Percentiles rank a stretch among this genome's conserved stretches.
Evolutionary conservation across 306 rosid species (phyloP).

Genomic region (Cercis canadensis): DNA sequence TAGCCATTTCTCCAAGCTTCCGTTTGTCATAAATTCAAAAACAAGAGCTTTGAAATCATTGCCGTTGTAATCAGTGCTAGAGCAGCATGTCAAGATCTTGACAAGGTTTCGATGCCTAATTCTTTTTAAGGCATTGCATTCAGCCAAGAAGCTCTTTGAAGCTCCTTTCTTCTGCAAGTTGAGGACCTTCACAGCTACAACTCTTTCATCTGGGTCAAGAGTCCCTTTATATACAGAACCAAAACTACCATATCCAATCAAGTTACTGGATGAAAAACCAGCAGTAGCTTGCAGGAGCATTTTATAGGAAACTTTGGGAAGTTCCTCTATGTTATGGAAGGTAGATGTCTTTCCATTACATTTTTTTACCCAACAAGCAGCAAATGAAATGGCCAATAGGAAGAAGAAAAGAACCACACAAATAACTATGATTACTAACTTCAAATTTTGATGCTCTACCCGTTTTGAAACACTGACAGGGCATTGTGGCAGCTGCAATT

Average conservation of each 20-base stretch:
- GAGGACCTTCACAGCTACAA: too few relatives aligned
- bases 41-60: neutral
- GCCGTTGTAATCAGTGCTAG: too few relatives aligned
- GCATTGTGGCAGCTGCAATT: neutral
- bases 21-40: conserved; percentile 2
- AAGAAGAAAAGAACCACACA: neutral
- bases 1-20: too few relatives aligned
- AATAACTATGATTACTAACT: neutral
- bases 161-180: too few relatives aligned
- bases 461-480: neutral
- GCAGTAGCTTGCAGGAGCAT: conserved; percentile 15
- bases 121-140: too few relatives aligned
- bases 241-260: conserved; percentile 31
- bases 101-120: too few relatives aligned
- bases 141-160: too few relatives aligned
- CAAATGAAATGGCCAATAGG: neutral
- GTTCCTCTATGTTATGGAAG: neutral
- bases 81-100: too few relatives aligned
- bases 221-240: too few relatives aligned
- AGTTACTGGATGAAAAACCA: conserved; percentile 5
- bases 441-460: neutral
- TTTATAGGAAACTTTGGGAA: conserved; percentile 15
- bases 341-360: neutral
- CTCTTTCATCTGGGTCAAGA: too few relatives aligned
- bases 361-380: neutral